A percentile compares a stretch with the other conserved stretches of the same genome.
Conservation (phyloP, 257 asterid genomes). For the Primulina huaijiensis region DNA sequence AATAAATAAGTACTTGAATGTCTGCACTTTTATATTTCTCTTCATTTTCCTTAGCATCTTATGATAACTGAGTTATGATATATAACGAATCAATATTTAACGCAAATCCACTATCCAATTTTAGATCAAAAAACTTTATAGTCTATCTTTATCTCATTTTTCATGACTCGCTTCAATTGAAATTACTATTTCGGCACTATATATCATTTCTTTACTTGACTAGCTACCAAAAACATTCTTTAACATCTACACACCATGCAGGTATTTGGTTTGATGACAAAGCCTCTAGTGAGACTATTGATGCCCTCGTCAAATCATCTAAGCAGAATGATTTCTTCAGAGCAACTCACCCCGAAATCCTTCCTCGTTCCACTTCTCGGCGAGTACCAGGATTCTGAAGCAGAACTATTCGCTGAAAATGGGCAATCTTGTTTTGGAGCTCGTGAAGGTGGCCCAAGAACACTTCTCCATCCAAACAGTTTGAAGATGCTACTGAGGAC, state of each 20-base stretch:
- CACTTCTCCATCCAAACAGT: constrained; percentile 66
- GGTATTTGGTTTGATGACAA: constrained; percentile 92
- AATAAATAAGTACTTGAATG: constrained; percentile 1
- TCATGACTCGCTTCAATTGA: no score
- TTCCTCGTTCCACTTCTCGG: constrained; percentile 65
- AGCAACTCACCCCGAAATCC: constrained; percentile 60
- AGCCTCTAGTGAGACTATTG: constrained; percentile 64
- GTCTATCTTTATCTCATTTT: no score
- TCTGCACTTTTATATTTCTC: neutral
- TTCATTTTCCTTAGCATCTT: neutral
- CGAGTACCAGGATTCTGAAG: constrained; percentile 45
- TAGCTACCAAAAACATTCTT: neutral
- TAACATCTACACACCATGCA: constrained; percentile 26
- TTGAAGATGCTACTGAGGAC: constrained; percentile 69
- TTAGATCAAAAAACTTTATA: no score
- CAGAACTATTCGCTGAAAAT: constrained; percentile 42
- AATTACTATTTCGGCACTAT: no score
- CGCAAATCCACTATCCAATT: constrained; percentile 4
- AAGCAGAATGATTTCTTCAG: constrained; percentile 62
- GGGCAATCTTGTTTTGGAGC: constrained; percentile 42
- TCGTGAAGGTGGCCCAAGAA: constrained; percentile 30
- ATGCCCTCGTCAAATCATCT: constrained; percentile 54
- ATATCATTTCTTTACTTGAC: no score
- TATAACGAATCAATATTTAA: neutral
- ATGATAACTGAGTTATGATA: neutral